Percentiles rank a stretch among this genome's conserved stretches.
Evolutionary conservation across 2,329 filamentous ascomycete species (phyloP).

Genomic region (Xylariaceae sp.): DNA sequence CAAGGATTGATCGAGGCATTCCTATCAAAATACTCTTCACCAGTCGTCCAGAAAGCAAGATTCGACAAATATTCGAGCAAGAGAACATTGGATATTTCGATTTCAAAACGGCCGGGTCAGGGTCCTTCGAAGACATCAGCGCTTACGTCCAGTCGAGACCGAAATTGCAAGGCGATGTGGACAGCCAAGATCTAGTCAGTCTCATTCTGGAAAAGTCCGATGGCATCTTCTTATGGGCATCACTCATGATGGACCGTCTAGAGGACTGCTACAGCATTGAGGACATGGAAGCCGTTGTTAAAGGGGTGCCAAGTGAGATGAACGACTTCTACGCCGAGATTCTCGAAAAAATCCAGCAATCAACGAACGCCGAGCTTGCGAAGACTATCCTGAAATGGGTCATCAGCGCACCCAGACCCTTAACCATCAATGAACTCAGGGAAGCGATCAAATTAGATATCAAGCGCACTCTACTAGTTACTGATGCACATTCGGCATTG

Average conservation of each 20-base stretch:
- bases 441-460: conserved; percentile 7
- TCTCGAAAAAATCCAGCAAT: conserved; percentile 11
- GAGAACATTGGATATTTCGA: conserved; percentile 6
- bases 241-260: conserved; percentile 17
- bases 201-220: conserved; percentile 20
- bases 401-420: not conserved
- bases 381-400: conserved; percentile 13
- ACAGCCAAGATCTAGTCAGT: not conserved
- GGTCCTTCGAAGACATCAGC: not conserved
- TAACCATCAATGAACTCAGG: conserved; percentile 1
- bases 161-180: not conserved
- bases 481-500: not conserved
- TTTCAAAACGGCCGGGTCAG: not conserved
- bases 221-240: conserved; percentile 25
- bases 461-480: not conserved
- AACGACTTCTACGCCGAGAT: conserved; percentile 22
- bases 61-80: conserved; percentile 17
- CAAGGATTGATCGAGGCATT: conserved; percentile 3
- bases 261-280: conserved; percentile 21
- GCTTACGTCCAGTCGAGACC: not conserved
- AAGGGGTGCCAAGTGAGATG: conserved; percentile 23
- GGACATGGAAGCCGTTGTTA: conserved; percentile 19
- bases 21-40: conserved; percentile 22
- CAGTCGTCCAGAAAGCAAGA: conserved; percentile 17
- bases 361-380: conserved; percentile 10